Conservation (phyloP, 164 flowering plant genomes). For the Tinospora cordifolia region DNA sequence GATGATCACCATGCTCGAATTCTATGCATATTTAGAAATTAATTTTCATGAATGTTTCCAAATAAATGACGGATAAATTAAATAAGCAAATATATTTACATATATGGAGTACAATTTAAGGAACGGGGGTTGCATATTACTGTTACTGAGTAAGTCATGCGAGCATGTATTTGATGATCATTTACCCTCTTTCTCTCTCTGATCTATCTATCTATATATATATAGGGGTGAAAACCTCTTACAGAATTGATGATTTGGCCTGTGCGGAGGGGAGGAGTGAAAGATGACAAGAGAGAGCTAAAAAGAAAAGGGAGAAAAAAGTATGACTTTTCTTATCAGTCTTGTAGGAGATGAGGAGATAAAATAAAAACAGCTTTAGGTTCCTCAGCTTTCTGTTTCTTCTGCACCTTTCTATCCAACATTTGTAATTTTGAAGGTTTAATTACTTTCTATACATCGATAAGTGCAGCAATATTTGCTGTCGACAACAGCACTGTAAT, state of each 20-base stretch:
- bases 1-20: too few relatives aligned
- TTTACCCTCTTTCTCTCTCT: background rate
- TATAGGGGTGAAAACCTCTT: background rate
- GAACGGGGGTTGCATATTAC: background rate
- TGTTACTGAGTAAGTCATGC: background rate
- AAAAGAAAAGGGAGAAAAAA: constrained; percentile 13
- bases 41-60: too few relatives aligned
- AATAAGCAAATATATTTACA: background rate
- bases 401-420: constrained; percentile 8
- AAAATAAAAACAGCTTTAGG: constrained; percentile 12
- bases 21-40: too few relatives aligned
- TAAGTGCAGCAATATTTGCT: background rate
- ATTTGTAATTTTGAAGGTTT: background rate
- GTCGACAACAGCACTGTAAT: background rate
- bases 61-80: too few relatives aligned
- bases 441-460: background rate
- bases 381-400: constrained; percentile 22
- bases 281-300: constrained; percentile 19
- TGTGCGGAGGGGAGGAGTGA: constrained; percentile 12
- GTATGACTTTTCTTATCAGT: constrained; percentile 32
- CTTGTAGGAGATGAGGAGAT: constrained; percentile 2
- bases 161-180: background rate
- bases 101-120: background rate
- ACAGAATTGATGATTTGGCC: background rate
- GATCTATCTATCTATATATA: too few relatives aligned